Percentiles rank a stretch among this genome's conserved stretches.
These are phyloP conservation scores for Pholiota microspora DNA, from an alignment of 768 basidiomycete genomes.

Conservation along the genomic window DNA sequence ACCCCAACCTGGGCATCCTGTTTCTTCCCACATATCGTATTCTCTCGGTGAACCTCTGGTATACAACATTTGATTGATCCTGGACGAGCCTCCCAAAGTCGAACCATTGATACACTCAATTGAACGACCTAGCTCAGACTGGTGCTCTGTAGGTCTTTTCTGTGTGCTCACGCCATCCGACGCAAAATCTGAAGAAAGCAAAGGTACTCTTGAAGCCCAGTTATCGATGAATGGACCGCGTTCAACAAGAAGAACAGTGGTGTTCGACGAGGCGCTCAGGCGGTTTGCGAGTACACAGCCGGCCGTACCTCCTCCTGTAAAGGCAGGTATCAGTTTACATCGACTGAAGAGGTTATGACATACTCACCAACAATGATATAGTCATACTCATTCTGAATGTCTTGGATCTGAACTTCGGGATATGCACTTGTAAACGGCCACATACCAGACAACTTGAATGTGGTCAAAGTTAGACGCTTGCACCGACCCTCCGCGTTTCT, in stretches of 20 bases:
- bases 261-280: conserved; percentile 5
- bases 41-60: conserved; percentile 9
- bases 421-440: conserved; percentile 3
- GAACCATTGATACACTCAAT: conserved; percentile 4
- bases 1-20: conserved; percentile 10
- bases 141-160: background rate
- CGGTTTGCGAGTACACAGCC: conserved; percentile 14
- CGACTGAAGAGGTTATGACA: background rate
- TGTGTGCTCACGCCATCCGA: conserved; percentile 5
- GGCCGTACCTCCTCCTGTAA: conserved; percentile 10
- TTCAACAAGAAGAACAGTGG: conserved; percentile 9
- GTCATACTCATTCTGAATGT: conserved; percentile 4
- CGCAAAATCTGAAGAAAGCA: conserved; percentile 11
- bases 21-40: conserved; percentile 10
- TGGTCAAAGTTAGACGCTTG: background rate
- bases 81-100: conserved; percentile 9
- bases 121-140: conserved; percentile 5
- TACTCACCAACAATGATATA: conserved; percentile 1
- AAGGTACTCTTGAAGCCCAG: conserved; percentile 10
- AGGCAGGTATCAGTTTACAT: background rate
- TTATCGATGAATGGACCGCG: conserved; percentile 4
- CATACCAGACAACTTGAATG: background rate
- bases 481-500: too few relatives aligned
- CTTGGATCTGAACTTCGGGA: conserved; percentile 3
- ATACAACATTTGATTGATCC: conserved; percentile 12